A percentile compares a stretch with the other conserved stretches of the same genome.
phyloP scores from a whole-genome alignment of 140 eudicot genomes.

The Anethum foeniculum region DNA sequence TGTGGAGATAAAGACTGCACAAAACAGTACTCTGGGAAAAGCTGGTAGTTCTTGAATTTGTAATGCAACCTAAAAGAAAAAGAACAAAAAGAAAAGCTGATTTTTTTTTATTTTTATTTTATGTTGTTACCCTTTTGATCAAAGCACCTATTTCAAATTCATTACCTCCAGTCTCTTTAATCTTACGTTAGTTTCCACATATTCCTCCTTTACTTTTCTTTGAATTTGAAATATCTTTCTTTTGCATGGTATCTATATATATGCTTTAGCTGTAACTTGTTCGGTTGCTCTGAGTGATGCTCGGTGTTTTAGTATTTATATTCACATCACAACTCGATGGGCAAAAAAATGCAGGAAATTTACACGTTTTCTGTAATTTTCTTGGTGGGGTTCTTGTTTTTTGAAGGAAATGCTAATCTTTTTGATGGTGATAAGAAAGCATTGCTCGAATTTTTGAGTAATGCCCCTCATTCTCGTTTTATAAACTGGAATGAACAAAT shows the following conservation, averaged over 20 bases:
- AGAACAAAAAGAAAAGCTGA: constrained; percentile 26
- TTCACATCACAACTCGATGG: background rate
- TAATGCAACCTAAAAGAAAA: constrained; percentile 15
- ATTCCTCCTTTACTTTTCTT: constrained; percentile 19
- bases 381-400: constrained; percentile 35
- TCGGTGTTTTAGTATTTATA: background rate
- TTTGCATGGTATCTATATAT: constrained; percentile 8
- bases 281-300: background rate
- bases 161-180: constrained; percentile 19
- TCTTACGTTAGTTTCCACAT: constrained; percentile 27
- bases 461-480: constrained; percentile 47
- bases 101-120: constrained; percentile 11
- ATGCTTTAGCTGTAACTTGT: constrained; percentile 10
- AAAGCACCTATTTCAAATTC: constrained; percentile 38
- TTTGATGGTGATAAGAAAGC: constrained; percentile 64
- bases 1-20: background rate
- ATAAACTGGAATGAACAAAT: constrained; percentile 56
- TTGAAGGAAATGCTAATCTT: constrained; percentile 30
- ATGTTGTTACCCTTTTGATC: constrained; percentile 33
- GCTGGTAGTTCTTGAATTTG: constrained; percentile 4
- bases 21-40: constrained; percentile 5
- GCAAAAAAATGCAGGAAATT: constrained; percentile 31
- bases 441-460: constrained; percentile 55
- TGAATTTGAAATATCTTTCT: constrained; percentile 7
- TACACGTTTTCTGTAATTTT: constrained; percentile 21